Evolutionary conservation across 208 protist species (phyloP), one percentile per base, ranked within the genome.

Genomic region (Histomonas meleagridis): DNA sequence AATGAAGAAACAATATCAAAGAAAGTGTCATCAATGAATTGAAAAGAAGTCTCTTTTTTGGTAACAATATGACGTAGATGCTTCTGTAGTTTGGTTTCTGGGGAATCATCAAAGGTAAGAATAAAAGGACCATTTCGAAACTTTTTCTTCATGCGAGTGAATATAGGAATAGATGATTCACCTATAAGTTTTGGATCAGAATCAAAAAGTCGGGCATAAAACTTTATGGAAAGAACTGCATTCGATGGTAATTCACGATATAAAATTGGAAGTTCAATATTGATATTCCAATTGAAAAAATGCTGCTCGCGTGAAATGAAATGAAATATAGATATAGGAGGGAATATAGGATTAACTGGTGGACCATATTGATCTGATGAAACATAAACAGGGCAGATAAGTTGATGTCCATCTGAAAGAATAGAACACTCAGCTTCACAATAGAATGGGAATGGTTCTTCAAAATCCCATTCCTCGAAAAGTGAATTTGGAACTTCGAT

Each of bases 21-120:
- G n/a, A 86, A 32, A 57, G 51, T 40, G 55, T 86, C 76, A 86
- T 86, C 76, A 49, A 86, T 86, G 55, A 86, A 86, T 86, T 86
- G 46, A n/a, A 28, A 86, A 28, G 76, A 51, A 14, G 23, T 32
- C n/a, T 32, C 32, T 86, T 86, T 86, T 32, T 16, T 40, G 32
- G 76, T 55, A 55, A 23, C 43, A 51, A 86, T 18, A 28, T 46
- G 76, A 1, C 76, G 40, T 38, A 86, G 18, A 21, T 86, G 76
- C 55, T 86, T 86, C 28, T 86, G 76, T 10, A 86, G 16, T 10
- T 51, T 55, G 3, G 60, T 65, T 65, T 65, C 60, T 65, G 16
- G 16, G 7, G 60, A 10, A 32, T 49, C 26, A 38, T 55, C 76
- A n/a, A 86, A 86, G 10, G 76, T 86, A 9, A 86, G 26, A 55